These are phyloP conservation scores for Blakeslea trispora DNA, from an alignment of 371 early-diverging fungal genomes.

Conservation along the genomic window DNA sequence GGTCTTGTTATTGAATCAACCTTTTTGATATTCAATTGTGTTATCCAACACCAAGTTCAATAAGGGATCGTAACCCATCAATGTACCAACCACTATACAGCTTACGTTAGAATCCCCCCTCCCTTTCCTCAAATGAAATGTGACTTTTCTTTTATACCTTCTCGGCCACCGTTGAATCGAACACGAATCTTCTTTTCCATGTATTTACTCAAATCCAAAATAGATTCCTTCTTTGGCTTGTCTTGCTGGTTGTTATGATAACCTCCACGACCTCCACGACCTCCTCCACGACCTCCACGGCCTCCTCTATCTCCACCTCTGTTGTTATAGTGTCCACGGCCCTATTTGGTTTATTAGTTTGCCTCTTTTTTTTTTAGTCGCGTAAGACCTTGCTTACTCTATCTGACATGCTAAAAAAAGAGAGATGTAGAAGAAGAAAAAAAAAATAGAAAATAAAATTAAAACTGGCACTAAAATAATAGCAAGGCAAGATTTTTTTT, in stretches of 20 bases:
- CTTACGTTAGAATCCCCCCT: neutral
- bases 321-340: conserved; percentile 30
- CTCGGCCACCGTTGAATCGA: conserved; percentile 93
- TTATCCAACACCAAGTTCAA: conserved; percentile 94
- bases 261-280: conserved; percentile 49
- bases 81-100: conserved; percentile 76
- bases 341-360: conserved; percentile 9
- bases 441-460: too few relatives aligned
- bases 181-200: conserved; percentile 90
- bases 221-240: conserved; percentile 82
- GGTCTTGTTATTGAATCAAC: conserved; percentile 26
- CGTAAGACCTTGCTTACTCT: too few relatives aligned
- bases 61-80: conserved; percentile 93
- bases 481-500: too few relatives aligned
- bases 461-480: too few relatives aligned
- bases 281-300: conserved; percentile 60
- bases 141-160: conserved; percentile 61
- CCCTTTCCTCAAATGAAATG: neutral
- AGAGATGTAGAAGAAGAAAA: neutral
- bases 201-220: conserved; percentile 91
- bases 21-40: conserved; percentile 77
- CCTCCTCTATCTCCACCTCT: conserved; percentile 53
- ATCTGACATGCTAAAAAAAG: conserved; percentile 21
- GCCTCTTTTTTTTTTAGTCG: neutral
- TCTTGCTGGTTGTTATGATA: conserved; percentile 49